Base-by-base conservation (phyloP, 1,139 yeast species). In the Nadsonia starkeyi-henricii region DNA sequence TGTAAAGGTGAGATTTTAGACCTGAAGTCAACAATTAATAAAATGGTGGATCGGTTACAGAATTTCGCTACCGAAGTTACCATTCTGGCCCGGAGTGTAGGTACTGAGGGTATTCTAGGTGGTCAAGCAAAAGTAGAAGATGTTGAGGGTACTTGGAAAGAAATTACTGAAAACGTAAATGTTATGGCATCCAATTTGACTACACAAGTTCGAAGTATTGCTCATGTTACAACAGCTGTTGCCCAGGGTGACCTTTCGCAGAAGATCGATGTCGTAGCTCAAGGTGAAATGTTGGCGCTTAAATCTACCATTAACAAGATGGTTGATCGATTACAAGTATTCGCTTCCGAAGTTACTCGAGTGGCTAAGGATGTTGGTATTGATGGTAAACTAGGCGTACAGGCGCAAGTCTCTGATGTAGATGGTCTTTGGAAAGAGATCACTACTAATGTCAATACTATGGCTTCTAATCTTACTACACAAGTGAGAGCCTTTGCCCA, bases 401-500 rank as follows among this genome's bases (percentile, higher is more conserved):
- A 85, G 61, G 95, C 95, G 12, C 93, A 85, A 63, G 95, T 85
- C 33, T 77, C 81, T 50, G 95, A 85, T 67, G 94, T 85, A 33
- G 94, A 85, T 65, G 95, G 95, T 3, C 69, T 85, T 52, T 85
- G 95, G 95, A 85, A 83, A 60, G 94, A 85, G 61, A 85, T 85
- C 60, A 85, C 94, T 36, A 83, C 93, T n/a, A 85, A 85, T 65
- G 95, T 85, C 56, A 85, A 85, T 62, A 85, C 93, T 28, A 85
- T 85, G 95, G 95, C 95, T 49, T 80, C 91, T 21, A 85, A 85
- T 62, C 76, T 85, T 62, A 85, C 95, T 0, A 81, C 94, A 1
- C 95, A 85, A 68, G 95, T 85, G 60, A 78, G 95, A 67, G 95
- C 95, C 0, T 85, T 85, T 69, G 95, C 94, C 43, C 94, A 85